Conservation (phyloP, 129 eudicot species). For the Lonicera japonica region DNA sequence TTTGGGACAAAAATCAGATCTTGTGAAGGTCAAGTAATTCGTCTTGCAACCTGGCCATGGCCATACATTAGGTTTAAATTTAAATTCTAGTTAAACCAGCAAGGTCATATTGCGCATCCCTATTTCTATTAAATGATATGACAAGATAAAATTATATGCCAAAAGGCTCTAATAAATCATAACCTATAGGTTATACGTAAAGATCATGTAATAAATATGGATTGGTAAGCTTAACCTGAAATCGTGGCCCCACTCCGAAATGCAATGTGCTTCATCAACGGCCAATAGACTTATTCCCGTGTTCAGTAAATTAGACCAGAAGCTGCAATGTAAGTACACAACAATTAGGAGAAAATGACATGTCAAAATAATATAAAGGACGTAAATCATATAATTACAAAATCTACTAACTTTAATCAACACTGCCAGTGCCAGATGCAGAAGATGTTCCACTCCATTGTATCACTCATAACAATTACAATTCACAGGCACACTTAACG, state of each 20-base stretch:
- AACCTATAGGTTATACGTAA: too few species aligned
- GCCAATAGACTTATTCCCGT: constrained; percentile 83
- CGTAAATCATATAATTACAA: not conserved
- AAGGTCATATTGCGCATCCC: too few species aligned
- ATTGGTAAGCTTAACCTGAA: constrained; percentile 53
- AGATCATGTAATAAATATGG: not conserved
- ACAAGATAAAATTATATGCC: not conserved
- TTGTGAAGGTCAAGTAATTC: not conserved
- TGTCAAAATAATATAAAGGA: not conserved
- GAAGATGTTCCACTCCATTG: too few species aligned
- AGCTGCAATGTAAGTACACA: constrained; percentile 40
- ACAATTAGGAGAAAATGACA: not conserved
- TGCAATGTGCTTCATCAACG: constrained; percentile 97
- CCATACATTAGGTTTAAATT: not conserved
- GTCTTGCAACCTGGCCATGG: not conserved
- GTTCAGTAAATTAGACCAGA: constrained; percentile 66
- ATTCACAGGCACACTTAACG: too few species aligned
- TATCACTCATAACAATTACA: too few species aligned
- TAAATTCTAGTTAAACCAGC: too few species aligned
- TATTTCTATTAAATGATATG: not conserved
- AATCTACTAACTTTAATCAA: not conserved
- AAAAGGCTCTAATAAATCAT: constrained; percentile 1
- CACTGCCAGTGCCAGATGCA: not conserved
- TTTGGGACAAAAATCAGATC: not conserved
- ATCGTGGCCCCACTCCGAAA: constrained; percentile 97